Conservation (phyloP, 768 basidiomycete species). For the Wakefieldia striispora region DNA sequence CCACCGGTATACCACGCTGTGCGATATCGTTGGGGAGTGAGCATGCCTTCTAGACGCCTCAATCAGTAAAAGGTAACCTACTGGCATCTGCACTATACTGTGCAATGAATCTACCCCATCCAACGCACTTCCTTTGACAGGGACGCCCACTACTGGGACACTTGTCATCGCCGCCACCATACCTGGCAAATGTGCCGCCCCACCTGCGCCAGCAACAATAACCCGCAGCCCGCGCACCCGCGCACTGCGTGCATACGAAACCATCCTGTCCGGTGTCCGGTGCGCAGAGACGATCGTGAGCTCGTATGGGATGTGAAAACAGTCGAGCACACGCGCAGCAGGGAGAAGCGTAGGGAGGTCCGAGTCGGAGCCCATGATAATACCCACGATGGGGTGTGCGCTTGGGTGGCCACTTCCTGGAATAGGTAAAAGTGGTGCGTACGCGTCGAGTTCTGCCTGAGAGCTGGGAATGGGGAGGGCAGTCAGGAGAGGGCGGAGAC, state of each 20-base stretch:
- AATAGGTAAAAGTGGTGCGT: slow-evolving; percentile 46
- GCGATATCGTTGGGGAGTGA: neutral
- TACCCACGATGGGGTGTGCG: slow-evolving; percentile 74
- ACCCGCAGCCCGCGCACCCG: slow-evolving; percentile 61
- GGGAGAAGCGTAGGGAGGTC: slow-evolving; percentile 94
- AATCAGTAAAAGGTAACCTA: slow-evolving; percentile 39
- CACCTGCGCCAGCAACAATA: slow-evolving; percentile 96
- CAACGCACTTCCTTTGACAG: slow-evolving; percentile 89
- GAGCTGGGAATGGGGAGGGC: slow-evolving; percentile 47
- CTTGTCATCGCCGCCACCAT: slow-evolving; percentile 97
- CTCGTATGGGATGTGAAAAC: slow-evolving; percentile 87
- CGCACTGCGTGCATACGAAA: slow-evolving; percentile 78
- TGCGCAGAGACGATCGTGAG: slow-evolving; percentile 96
- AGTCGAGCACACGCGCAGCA: slow-evolving; percentile 78
- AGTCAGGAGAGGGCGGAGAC: slow-evolving; percentile 72
- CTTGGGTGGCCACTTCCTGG: slow-evolving; percentile 57
- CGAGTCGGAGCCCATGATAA: slow-evolving; percentile 99
- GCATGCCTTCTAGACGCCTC: neutral
- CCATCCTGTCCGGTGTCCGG: slow-evolving; percentile 84
- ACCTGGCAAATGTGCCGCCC: slow-evolving; percentile 95
- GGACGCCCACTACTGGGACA: slow-evolving; percentile 93
- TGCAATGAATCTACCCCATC: slow-evolving; percentile 97
- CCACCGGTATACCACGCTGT: slow-evolving; percentile 94
- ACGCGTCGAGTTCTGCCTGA: slow-evolving; percentile 48
- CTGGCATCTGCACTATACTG: slow-evolving; percentile 99